Conservation (phyloP, 306 rosid species). For the Delonix regia region DNA sequence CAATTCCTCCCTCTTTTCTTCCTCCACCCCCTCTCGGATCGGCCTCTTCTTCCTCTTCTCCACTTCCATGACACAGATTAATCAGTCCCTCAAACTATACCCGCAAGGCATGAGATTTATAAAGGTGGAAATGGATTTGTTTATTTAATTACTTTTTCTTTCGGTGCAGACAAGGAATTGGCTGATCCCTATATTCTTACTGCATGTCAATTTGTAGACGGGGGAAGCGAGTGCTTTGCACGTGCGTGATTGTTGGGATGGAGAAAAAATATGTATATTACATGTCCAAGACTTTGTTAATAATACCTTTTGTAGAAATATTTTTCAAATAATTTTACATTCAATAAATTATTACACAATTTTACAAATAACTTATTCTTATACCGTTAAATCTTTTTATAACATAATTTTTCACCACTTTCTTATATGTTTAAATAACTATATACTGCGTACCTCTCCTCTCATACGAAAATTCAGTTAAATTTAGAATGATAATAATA, state of each 20-base stretch:
- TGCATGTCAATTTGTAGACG: background rate
- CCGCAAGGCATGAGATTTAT: slow-evolving; percentile 7
- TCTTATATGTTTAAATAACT: too few species aligned
- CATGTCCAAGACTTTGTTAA: background rate
- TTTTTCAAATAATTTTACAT: too few species aligned
- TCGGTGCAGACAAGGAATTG: background rate
- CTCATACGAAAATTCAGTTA: too few species aligned
- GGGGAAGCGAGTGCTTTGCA: background rate
- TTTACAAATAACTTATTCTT: too few species aligned
- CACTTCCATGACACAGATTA: slow-evolving; percentile 42
- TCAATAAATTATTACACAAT: background rate
- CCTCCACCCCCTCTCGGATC: slow-evolving; percentile 15
- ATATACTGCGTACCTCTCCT: too few species aligned
- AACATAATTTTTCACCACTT: too few species aligned
- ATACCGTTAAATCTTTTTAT: too few species aligned
- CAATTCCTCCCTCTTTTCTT: background rate
- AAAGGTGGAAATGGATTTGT: background rate
- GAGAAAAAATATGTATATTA: background rate
- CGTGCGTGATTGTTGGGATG: background rate
- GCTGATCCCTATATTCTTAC: background rate
- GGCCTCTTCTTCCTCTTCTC: slow-evolving; percentile 36
- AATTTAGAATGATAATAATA: too few species aligned
- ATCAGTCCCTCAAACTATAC: background rate
- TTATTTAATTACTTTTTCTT: too few species aligned
- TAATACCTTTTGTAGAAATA: too few species aligned